Conservation (phyloP, 2,329 filamentous ascomycete genomes). For the Aspergillus arachidicola region DNA sequence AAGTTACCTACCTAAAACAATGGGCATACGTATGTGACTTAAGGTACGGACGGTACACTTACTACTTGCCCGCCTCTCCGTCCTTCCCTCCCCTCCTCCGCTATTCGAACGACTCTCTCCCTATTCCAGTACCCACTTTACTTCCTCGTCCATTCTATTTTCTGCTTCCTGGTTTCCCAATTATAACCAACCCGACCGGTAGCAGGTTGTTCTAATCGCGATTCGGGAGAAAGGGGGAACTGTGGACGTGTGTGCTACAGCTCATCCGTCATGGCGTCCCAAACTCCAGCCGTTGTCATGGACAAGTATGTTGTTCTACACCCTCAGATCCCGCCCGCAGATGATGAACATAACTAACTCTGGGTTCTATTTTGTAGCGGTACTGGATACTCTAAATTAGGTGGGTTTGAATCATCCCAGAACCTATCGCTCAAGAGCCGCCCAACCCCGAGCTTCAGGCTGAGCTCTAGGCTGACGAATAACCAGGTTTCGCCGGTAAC, state of each 20-base stretch:
- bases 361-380: slow-evolving; percentile 64
- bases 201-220: background rate
- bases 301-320: slow-evolving; percentile 80
- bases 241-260: slow-evolving; percentile 19
- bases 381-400: slow-evolving; percentile 98
- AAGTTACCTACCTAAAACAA: background rate
- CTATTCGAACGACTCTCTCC: slow-evolving; percentile 8
- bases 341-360: slow-evolving; percentile 51
- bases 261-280: slow-evolving; percentile 74
- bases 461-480: slow-evolving; percentile 37
- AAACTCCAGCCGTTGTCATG: slow-evolving; percentile 99
- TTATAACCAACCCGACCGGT: background rate
- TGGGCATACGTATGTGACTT: background rate
- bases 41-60: background rate
- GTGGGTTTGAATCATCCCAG: slow-evolving; percentile 55
- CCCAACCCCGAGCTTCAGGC: slow-evolving; percentile 12
- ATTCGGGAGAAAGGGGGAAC: slow-evolving; percentile 21
- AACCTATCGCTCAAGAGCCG: slow-evolving; percentile 1
- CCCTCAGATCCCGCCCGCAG: slow-evolving; percentile 12
- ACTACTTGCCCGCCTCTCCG: slow-evolving; percentile 8
- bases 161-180: background rate
- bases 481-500: slow-evolving; percentile 92
- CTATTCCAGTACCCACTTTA: slow-evolving; percentile 5
- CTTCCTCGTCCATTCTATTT: background rate
- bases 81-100: slow-evolving; percentile 9